Percentiles rank a stretch among this genome's conserved stretches.
These are phyloP conservation scores for Lasiodiplodia sp. DNA, from an alignment of 2,329 filamentous ascomycete species.

Conservation along the genomic window DNA sequence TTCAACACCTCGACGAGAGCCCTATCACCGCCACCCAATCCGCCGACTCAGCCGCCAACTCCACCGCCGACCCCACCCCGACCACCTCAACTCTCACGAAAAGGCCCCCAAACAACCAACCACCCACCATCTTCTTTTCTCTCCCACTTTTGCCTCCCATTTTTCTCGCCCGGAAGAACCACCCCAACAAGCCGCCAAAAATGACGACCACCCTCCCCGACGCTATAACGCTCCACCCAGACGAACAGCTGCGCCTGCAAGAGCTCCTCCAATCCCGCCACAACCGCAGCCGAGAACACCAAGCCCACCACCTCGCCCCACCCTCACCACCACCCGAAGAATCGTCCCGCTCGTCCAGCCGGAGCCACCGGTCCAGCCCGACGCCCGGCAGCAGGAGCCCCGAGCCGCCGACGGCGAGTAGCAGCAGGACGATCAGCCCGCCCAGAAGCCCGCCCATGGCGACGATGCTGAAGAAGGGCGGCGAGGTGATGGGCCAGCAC, in stretches of 20 bases:
- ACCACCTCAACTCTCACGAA: too few relatives aligned
- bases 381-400: not conserved
- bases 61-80: too few relatives aligned
- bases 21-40: too few relatives aligned
- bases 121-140: too few relatives aligned
- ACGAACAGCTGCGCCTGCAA: slow-evolving; percentile 12
- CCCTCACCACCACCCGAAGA: not conserved
- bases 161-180: too few relatives aligned
- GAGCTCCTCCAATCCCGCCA: not conserved
- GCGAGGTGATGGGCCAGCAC: slow-evolving; percentile 28
- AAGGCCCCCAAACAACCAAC: too few relatives aligned
- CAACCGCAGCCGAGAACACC: not conserved
- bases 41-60: too few relatives aligned
- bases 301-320: not conserved
- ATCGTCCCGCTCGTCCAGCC: not conserved
- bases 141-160: too few relatives aligned
- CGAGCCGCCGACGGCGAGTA: not conserved
- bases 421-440: not conserved
- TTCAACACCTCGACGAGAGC: too few relatives aligned
- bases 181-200: too few relatives aligned
- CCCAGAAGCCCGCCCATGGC: not conserved
- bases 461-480: not conserved
- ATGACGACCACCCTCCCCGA: slow-evolving; percentile 22
- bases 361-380: slow-evolving; percentile 9
- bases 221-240: slow-evolving; percentile 14